Conservation (phyloP, 768 basidiomycete genomes). For the Mycena olivaceomarginata region DNA sequence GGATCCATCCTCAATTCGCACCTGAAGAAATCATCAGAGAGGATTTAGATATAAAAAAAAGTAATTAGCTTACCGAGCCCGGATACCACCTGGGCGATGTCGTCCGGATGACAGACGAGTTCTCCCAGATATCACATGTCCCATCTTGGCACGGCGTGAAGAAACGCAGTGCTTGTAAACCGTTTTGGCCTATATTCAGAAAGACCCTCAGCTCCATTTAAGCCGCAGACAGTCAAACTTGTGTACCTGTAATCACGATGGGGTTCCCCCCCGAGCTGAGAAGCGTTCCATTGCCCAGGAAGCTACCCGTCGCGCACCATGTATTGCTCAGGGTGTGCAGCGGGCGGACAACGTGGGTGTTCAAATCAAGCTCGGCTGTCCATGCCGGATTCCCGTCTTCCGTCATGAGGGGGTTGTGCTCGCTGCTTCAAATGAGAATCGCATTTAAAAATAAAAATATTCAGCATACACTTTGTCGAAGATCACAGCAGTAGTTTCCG, state of each 20-base stretch:
- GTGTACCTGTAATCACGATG: slow-evolving; percentile 33
- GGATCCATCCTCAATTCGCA: slow-evolving; percentile 1
- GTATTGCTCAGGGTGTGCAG: not conserved
- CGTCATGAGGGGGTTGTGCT: slow-evolving; percentile 62
- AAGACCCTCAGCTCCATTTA: slow-evolving; percentile 13
- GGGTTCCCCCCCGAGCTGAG: slow-evolving; percentile 46
- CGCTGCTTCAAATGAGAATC: slow-evolving; percentile 35
- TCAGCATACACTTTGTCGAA: slow-evolving; percentile 46
- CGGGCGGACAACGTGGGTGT: not conserved
- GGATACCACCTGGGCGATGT: not conserved
- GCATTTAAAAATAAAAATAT: not conserved
- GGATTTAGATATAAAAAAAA: not conserved
- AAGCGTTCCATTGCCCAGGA: slow-evolving; percentile 64
- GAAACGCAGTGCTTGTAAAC: slow-evolving; percentile 59
- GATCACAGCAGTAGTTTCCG: slow-evolving; percentile 45
- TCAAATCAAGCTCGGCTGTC: slow-evolving; percentile 64
- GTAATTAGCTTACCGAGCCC: not conserved
- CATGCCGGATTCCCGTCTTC: slow-evolving; percentile 63
- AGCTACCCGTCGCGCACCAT: slow-evolving; percentile 59
- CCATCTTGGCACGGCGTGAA: slow-evolving; percentile 61
- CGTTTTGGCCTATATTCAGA: slow-evolving; percentile 43
- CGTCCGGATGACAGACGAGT: slow-evolving; percentile 44
- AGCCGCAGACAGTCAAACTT: slow-evolving; percentile 4
- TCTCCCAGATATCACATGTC: slow-evolving; percentile 58
- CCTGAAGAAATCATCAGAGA: not conserved